A percentile compares a stretch with the other conserved stretches of the same genome.
phyloP scores from a whole-genome alignment of 352 stramenopile species.

The Pythium sp. region DNA sequence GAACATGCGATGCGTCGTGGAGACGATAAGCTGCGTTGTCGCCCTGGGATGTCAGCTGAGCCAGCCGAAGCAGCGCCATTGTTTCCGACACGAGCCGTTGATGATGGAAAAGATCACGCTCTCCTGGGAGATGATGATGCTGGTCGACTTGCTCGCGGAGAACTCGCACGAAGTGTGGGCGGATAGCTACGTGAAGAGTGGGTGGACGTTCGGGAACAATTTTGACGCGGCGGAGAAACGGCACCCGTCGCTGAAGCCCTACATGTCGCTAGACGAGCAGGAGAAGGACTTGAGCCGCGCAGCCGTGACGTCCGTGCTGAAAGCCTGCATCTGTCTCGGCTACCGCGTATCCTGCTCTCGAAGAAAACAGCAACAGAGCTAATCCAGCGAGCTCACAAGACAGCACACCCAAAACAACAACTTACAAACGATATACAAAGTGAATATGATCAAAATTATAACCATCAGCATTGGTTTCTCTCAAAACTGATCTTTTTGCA shows the following conservation, averaged over 20 bases:
- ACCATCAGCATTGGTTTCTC: not conserved
- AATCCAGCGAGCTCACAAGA: not conserved
- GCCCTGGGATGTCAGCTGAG: conserved; percentile 46
- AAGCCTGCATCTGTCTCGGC: conserved; percentile 50
- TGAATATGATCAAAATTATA: conserved; percentile 7
- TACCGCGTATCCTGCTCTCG: conserved; percentile 40
- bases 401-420: not conserved
- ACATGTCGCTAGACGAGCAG: conserved; percentile 50
- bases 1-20: conserved; percentile 47
- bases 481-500: not conserved
- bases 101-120: conserved; percentile 33
- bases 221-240: conserved; percentile 44
- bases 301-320: conserved; percentile 47
- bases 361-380: not conserved
- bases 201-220: conserved; percentile 33
- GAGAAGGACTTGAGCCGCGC: conserved; percentile 51
- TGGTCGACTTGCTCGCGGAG: conserved; percentile 65
- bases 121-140: conserved; percentile 61
- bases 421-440: not conserved
- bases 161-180: conserved; percentile 77
- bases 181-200: conserved; percentile 33
- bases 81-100: conserved; percentile 21
- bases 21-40: conserved; percentile 61
- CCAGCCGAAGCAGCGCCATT: conserved; percentile 16
- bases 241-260: conserved; percentile 59